A percentile compares a stretch with the other conserved stretches of the same genome.
phyloP scores from a whole-genome alignment of 176 grass and related monocot genomes.

The Pontederia crassipes region DNA sequence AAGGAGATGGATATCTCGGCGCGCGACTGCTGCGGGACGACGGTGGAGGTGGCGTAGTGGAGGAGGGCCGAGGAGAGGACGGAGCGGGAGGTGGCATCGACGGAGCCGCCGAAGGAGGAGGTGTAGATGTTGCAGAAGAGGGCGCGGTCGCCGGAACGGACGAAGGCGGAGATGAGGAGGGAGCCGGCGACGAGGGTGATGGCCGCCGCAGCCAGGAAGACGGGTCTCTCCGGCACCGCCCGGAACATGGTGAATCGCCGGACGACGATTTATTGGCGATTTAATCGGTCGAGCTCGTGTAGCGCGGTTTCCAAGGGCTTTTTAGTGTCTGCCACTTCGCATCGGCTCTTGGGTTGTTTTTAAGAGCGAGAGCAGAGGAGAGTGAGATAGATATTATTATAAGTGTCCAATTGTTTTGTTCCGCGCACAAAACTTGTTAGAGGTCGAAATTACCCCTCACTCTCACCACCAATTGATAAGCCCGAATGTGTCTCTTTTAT shows the following conservation, averaged over 20 bases:
- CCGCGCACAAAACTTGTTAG: too few relatives aligned
- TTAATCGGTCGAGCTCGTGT: too few relatives aligned
- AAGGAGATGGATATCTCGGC: constrained; percentile 45
- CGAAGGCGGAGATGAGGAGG: constrained; percentile 1
- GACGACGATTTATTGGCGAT: too few relatives aligned
- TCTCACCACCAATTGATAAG: too few relatives aligned
- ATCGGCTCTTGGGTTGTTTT: too few relatives aligned
- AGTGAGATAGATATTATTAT: too few relatives aligned
- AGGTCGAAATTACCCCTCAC: too few relatives aligned
- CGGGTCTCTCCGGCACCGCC: not conserved
- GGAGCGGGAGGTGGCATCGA: constrained; percentile 10
- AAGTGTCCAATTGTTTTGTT: too few relatives aligned
- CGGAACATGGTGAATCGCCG: not conserved
- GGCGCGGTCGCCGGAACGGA: not conserved
- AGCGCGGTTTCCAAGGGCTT: too few relatives aligned
- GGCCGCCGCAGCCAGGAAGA: not conserved
- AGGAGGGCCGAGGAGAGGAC: constrained; percentile 20
- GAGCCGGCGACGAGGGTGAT: not conserved
- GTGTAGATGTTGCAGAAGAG: constrained; percentile 9
- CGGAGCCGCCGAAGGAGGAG: not conserved
- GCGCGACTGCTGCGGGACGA: constrained; percentile 26
- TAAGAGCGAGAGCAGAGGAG: too few relatives aligned
- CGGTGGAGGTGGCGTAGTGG: constrained; percentile 22
- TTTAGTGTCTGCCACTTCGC: too few relatives aligned
- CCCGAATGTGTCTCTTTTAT: too few relatives aligned